A percentile compares a stretch with the other conserved stretches of the same genome.
phyloP scores from a whole-genome alignment of 148 eudicot species.

The Gaultheria prostrata region DNA sequence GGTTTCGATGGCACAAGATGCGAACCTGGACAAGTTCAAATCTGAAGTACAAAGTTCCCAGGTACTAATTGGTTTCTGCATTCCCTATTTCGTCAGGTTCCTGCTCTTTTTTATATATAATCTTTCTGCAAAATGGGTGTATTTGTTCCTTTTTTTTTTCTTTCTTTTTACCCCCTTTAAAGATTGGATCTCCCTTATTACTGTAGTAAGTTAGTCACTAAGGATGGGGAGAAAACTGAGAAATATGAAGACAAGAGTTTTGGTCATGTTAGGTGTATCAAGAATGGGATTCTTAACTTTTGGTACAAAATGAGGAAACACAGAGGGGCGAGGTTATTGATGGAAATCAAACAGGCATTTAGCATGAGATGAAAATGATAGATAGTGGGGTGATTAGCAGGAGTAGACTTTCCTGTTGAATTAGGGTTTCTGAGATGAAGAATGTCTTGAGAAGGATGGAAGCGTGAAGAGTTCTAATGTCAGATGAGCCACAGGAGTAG shows the following conservation, averaged over 20 bases:
- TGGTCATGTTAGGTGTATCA: not conserved
- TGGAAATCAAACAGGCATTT: not conserved
- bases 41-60: slow-evolving; percentile 69
- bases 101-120: not conserved
- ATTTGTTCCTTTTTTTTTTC: not conserved
- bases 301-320: not conserved
- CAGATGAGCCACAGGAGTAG: not conserved
- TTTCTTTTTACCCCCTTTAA: not conserved
- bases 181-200: not conserved
- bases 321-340: not conserved
- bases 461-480: not conserved
- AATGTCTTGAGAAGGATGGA: not conserved
- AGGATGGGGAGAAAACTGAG: not conserved
- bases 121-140: not conserved
- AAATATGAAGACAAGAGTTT: not conserved
- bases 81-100: not conserved
- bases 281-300: not conserved
- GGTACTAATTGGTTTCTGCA: slow-evolving; percentile 37
- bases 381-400: not conserved
- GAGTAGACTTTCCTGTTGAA: not conserved
- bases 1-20: slow-evolving; percentile 56
- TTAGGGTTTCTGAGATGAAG: not conserved
- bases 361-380: not conserved
- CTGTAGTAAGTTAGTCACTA: not conserved
- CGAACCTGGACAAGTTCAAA: slow-evolving; percentile 53